phyloP scores from a whole-genome alignment of 2,329 filamentous ascomycete genomes.

The Penicillium crustosum region DNA sequence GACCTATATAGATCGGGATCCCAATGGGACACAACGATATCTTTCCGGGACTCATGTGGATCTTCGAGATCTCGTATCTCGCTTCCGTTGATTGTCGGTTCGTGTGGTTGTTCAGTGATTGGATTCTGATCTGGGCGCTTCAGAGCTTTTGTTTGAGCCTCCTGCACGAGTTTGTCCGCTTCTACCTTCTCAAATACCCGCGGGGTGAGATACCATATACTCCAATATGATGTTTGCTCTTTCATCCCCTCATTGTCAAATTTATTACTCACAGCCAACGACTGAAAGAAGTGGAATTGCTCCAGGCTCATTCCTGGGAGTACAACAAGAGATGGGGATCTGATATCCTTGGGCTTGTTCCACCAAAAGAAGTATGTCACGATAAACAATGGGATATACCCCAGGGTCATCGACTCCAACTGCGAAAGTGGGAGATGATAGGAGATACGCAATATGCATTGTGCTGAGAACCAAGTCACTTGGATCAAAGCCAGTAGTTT shows the following conservation, averaged over 20 bases:
- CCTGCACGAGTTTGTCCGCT: neutral
- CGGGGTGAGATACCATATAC: neutral
- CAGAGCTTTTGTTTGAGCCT: neutral
- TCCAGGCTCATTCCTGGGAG: neutral
- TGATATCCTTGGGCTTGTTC: neutral
- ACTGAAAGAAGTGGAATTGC: neutral
- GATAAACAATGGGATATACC: neutral
- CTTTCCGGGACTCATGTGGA: neutral
- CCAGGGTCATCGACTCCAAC: neutral
- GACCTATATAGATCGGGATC: neutral
- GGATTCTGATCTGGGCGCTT: neutral
- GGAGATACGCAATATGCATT: neutral
- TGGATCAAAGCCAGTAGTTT: neutral
- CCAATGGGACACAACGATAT: neutral
- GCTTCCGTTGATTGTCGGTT: neutral
- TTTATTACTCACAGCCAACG: neutral
- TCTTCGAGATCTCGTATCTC: neutral
- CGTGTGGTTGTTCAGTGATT: neutral
- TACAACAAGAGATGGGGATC: neutral
- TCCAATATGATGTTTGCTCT: neutral
- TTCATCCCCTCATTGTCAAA: neutral
- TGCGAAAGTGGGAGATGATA: neutral
- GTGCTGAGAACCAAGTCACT: neutral
- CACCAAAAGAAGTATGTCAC: neutral
- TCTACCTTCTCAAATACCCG: neutral